A percentile compares a stretch with the other conserved stretches of the same genome.
Evolutionary conservation across 179 eudicot genomes (phyloP).

Genomic region (Patellifolia procumbens): DNA sequence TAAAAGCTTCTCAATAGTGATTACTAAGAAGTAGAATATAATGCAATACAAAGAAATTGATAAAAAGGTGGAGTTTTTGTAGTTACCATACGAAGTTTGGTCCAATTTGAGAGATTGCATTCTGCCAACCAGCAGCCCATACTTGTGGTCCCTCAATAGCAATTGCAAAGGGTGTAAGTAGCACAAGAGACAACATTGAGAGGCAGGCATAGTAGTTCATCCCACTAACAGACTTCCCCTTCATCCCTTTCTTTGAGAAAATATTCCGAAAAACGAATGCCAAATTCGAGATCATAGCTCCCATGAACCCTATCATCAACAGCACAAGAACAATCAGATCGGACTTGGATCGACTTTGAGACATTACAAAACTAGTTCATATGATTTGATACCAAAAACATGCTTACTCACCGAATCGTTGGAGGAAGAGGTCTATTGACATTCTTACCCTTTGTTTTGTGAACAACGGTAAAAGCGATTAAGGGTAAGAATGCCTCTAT

Average conservation of each 20-base stretch:
- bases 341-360: not conserved
- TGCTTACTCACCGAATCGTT: too few relatives aligned
- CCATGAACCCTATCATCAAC: conserved; percentile 42
- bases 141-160: conserved; percentile 53
- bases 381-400: too few relatives aligned
- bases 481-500: too few relatives aligned
- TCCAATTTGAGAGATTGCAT: conserved; percentile 43
- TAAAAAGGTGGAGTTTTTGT: not conserved
- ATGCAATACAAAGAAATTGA: not conserved
- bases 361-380: not conserved
- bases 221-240: conserved; percentile 48
- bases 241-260: conserved; percentile 53
- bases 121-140: conserved; percentile 53
- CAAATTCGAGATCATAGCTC: conserved; percentile 51
- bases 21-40: not conserved
- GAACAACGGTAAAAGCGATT: too few relatives aligned
- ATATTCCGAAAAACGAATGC: conserved; percentile 52
- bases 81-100: conserved; percentile 46
- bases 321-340: conserved; percentile 1
- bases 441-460: too few relatives aligned
- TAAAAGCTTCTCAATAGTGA: not conserved
- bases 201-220: conserved; percentile 57
- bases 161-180: conserved; percentile 51
- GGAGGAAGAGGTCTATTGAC: too few relatives aligned
- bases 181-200: conserved; percentile 44